Base-by-base conservation (phyloP, 345 rosid species). In the Luvunga scandens region DNA sequence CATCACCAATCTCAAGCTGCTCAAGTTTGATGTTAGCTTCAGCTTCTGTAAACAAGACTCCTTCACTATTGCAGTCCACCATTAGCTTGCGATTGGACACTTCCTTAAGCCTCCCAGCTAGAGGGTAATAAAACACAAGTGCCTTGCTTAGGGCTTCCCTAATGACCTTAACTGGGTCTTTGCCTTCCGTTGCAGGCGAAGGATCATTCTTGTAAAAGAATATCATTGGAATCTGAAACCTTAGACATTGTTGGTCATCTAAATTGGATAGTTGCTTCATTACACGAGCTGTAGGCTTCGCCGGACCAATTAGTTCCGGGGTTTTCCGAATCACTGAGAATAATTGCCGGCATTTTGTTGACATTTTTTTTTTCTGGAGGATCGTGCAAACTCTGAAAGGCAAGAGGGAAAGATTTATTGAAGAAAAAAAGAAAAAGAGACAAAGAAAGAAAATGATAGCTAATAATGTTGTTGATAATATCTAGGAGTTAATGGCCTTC, bases 61-160 rank as follows among this genome's bases (percentile, higher is more conserved):
- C 76, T 73, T 73, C 67, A 12, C 65, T 56, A 10, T 24, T 57
- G 75, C 76, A 73, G 38, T 73, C 76, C 33, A 73, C 66, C 34
- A 9, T 34, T 8, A 73, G 76, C 56, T 59, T 73, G 24, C 56
- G n/a, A 12, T 60, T 25, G 34, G 31, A 12, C 14, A 66, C 76
- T 60, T 73, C 76, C 21, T 1, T 34, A 38, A 36, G 66, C 67
- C 56, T 59, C 8, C 76, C 67, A 16, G 76, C 66, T 34, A 73
- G 39, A 7, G 76, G 76, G 33, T 73, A 36, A 38, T 60, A 73
- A 73, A 60, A 73, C 53, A 24, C 66, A 60, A 73, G 76, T 18
- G 55, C 55, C 2, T 14, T 34, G 24, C 66, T 25, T 14, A 73
- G 0, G 13, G 66, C 67, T 73, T 73, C 76, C 24, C 6, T 60